phyloP scores from a whole-genome alignment of 306 rosid species.

The barrel medic (Medicago truncatula) region MtrunA17r5.0-ANR NC_053042.1:2043501-2044000 shows the following conservation, averaged over 20 bases:
- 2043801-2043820: not conserved
- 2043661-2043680: not conserved
- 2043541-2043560: too few relatives aligned
- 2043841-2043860: not conserved
- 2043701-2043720: conserved; percentile 33
- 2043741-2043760: not conserved
- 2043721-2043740: conserved; percentile 42
- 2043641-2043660: not conserved
- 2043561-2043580: too few relatives aligned
- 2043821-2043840: not conserved
- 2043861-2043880: not conserved
- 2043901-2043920: not conserved
- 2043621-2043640: not conserved
- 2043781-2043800: conserved; percentile 2
- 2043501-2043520: too few relatives aligned
- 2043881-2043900: not conserved
- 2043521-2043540: too few relatives aligned
- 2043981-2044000: too few relatives aligned
- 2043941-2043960: not conserved
- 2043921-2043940: not conserved
- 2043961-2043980: not conserved
- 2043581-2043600: too few relatives aligned
- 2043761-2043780: conserved; percentile 30
- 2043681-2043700: not conserved
- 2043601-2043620: too few relatives aligned